Base-by-base conservation (phyloP, 2,329 filamentous ascomycete genomes). In the Aspergillus sclerotialis region DNA sequence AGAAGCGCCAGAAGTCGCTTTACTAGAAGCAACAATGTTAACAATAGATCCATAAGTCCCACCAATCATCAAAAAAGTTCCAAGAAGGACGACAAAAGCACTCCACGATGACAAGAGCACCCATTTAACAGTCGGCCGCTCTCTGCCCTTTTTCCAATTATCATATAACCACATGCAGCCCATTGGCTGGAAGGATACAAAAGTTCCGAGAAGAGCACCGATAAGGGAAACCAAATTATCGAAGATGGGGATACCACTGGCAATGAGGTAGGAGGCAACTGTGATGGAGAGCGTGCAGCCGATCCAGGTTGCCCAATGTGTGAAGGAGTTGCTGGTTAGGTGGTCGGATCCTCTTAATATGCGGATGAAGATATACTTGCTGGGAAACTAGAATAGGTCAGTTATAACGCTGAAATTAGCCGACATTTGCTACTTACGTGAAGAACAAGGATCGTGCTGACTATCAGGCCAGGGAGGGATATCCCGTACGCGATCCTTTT, bases 1-100 rank as follows among this genome's bases (percentile, higher is more conserved):
- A 1, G 48, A 45, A 3, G 62, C 60, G 0, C 61, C 62, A 2
- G 56, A 59, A 4, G 47, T 46, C 4, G 40, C 40, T n/a, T 50
- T 47, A 35, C 68, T 65, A 1, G 50, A 49, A 5, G 61, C 50
- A 5, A 64, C 56, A 21, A 68, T 66, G 3, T 46, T 53, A 6
- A 65, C 49, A 5, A 70, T 46, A 0, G 64, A 64, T 1, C 64
- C 66, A 31, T 69, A 70, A 0, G 66, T 69, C 1, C 66, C 67
- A 4, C 53, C 61, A 29, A 69, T 44, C 53, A 62, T 69, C 7
- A 69, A 40, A 37, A 70, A 70, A 0, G 44, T 53, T 3, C 65
- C 65, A 2, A 47, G 37, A 2, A 60, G 38, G 14, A 68, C 48
- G 5, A 68, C 50, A 29, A 63, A 63, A 5, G 23, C 35, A 14